phyloP scores from a whole-genome alignment of 2,329 filamentous ascomycete genomes.

The Alternaria incomplexa region DNA sequence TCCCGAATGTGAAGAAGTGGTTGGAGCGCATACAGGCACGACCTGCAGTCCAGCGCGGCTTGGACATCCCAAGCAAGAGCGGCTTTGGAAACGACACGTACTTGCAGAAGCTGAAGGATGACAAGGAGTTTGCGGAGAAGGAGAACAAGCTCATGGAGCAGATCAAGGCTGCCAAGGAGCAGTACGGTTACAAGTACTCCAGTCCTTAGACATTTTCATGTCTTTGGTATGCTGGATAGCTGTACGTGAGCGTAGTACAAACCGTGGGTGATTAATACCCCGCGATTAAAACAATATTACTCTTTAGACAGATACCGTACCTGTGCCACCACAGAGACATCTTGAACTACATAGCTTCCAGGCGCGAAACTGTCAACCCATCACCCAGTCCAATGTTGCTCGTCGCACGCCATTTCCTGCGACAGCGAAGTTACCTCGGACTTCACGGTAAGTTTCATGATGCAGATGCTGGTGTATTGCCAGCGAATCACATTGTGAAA shows the following conservation, averaged over 20 bases:
- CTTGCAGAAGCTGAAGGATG: conserved; percentile 52
- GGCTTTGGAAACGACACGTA: conserved; percentile 52
- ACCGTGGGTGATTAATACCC: not conserved
- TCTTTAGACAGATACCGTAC: not conserved
- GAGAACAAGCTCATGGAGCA: conserved; percentile 48
- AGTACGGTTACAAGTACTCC: conserved; percentile 55
- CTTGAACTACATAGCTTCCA: not conserved
- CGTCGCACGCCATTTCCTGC: not conserved
- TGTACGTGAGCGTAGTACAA: not conserved
- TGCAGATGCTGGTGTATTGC: not conserved
- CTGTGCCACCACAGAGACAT: not conserved
- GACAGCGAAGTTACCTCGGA: not conserved
- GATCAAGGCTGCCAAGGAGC: conserved; percentile 51
- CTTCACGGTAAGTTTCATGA: conserved; percentile 12
- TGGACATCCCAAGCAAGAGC: conserved; percentile 46
- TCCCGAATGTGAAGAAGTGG: conserved; percentile 54
- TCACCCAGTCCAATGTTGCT: not conserved
- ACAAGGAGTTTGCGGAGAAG: conserved; percentile 57
- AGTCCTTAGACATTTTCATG: conserved; percentile 33
- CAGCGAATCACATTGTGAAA: conserved; percentile 32
- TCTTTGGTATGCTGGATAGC: not conserved
- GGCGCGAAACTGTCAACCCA: not conserved
- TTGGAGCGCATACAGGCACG: conserved; percentile 51
- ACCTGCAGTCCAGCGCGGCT: conserved; percentile 51
- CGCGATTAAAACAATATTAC: not conserved